Conservation (phyloP, 495 filamentous ascomycete genomes). For the Jackrogersella minutella region DNA sequence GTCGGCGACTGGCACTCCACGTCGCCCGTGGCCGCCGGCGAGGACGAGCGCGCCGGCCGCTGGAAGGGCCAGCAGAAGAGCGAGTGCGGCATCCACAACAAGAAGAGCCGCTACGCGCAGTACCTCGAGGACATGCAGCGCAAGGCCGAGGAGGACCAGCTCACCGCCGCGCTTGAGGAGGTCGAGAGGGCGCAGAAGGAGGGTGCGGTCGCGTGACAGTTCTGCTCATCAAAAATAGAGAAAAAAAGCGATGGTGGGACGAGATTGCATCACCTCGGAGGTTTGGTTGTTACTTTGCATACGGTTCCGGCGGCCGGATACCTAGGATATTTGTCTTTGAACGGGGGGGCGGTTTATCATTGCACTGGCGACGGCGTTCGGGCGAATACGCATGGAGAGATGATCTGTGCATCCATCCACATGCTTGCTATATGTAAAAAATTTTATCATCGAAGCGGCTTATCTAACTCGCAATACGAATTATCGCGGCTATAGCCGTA, state of each 20-base stretch:
- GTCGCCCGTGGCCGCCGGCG: slow-evolving; percentile 84
- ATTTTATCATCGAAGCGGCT: too few relatives aligned
- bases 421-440: too few relatives aligned
- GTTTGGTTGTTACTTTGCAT: slow-evolving; percentile 5
- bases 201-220: background rate
- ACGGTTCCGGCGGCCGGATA: slow-evolving; percentile 4
- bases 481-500: background rate
- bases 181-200: slow-evolving; percentile 42
- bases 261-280: background rate
- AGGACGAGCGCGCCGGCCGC: slow-evolving; percentile 95
- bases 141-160: slow-evolving; percentile 72
- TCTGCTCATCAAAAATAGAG: too few relatives aligned
- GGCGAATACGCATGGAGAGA: slow-evolving; percentile 7
- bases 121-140: slow-evolving; percentile 77
- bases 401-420: background rate
- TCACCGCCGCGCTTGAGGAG: slow-evolving; percentile 48
- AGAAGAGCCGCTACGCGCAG: slow-evolving; percentile 87
- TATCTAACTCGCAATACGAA: background rate
- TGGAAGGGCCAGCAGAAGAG: slow-evolving; percentile 97
- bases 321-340: slow-evolving; percentile 14
- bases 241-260: too few relatives aligned
- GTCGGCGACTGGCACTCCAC: slow-evolving; percentile 98
- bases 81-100: slow-evolving; percentile 98
- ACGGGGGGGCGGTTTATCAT: slow-evolving; percentile 1
- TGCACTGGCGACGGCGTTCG: slow-evolving; percentile 34